These are phyloP conservation scores for Ophiostoma perfectum DNA, from an alignment of 2,329 filamentous ascomycete genomes.

Conservation along the genomic window DNA sequence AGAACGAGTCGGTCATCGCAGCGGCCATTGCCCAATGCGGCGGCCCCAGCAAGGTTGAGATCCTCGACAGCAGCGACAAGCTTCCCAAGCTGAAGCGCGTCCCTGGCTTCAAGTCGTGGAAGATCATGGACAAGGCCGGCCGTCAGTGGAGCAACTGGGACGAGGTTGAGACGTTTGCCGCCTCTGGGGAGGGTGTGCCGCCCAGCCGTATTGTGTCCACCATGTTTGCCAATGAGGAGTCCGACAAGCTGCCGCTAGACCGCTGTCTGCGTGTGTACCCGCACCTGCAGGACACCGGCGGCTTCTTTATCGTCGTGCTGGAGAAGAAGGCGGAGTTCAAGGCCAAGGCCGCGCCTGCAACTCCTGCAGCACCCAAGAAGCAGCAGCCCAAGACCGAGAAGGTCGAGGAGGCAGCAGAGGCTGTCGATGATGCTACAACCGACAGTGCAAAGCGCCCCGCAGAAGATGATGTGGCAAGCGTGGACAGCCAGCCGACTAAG, in stretches of 20 bases:
- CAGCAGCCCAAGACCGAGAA: slow-evolving; percentile 27
- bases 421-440: not conserved
- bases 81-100: slow-evolving; percentile 71
- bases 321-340: slow-evolving; percentile 87
- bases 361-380: slow-evolving; percentile 41
- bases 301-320: slow-evolving; percentile 93
- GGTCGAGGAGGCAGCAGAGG: slow-evolving; percentile 22
- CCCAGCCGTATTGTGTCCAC: slow-evolving; percentile 66
- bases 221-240: slow-evolving; percentile 69
- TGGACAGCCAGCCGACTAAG: slow-evolving; percentile 33
- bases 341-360: slow-evolving; percentile 43
- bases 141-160: slow-evolving; percentile 76
- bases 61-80: slow-evolving; percentile 75
- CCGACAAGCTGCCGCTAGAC: slow-evolving; percentile 69
- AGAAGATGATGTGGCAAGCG: slow-evolving; percentile 31
- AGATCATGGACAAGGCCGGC: slow-evolving; percentile 81
- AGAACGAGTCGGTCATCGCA: slow-evolving; percentile 89
- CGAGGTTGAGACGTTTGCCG: slow-evolving; percentile 66
- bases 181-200: slow-evolving; percentile 41
- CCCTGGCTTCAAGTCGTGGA: slow-evolving; percentile 76
- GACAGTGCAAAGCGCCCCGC: slow-evolving; percentile 32
- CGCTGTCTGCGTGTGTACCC: slow-evolving; percentile 92
- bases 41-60: slow-evolving; percentile 70
- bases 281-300: slow-evolving; percentile 91
- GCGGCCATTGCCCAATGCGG: slow-evolving; percentile 87